Percentiles rank a stretch among this genome's conserved stretches.
Evolutionary conservation across 495 filamentous ascomycete genomes (phyloP).

Genomic region (Annulohypoxylon maeteangense): DNA sequence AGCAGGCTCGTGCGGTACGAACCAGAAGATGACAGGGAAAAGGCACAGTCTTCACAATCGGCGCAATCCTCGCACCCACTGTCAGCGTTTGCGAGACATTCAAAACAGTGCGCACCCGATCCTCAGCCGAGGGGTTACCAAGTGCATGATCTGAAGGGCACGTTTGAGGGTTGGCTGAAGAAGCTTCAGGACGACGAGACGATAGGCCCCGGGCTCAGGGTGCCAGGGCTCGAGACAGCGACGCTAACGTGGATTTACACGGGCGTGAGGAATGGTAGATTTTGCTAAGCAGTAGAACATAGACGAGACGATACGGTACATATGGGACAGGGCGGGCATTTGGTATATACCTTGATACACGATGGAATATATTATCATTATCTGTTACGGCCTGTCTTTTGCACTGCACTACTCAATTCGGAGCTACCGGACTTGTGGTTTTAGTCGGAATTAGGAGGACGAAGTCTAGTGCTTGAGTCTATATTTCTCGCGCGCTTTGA

Average conservation of each 20-base stretch:
- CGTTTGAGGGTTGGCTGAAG: conserved; percentile 44
- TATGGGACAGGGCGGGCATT: neutral
- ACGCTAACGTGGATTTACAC: conserved; percentile 48
- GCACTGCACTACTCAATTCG: neutral
- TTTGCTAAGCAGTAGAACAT: conserved; percentile 7
- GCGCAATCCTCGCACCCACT: neutral
- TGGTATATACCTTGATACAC: conserved; percentile 2
- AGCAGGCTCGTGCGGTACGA: conserved; percentile 58
- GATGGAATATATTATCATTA: conserved; percentile 5
- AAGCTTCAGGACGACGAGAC: conserved; percentile 35
- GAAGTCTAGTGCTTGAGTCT: neutral
- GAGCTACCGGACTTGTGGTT: neutral
- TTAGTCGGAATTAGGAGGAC: neutral
- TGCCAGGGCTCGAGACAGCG: conserved; percentile 43
- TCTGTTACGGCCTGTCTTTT: neutral
- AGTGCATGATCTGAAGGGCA: conserved; percentile 45
- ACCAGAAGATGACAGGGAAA: conserved; percentile 49
- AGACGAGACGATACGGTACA: neutral
- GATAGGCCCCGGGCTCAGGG: conserved; percentile 13
- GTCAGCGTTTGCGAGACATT: conserved; percentile 16
- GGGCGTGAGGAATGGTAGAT: conserved; percentile 24
- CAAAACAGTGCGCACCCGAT: conserved; percentile 39
- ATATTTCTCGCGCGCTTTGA: neutral
- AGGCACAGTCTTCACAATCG: conserved; percentile 26
- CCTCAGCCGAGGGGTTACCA: conserved; percentile 41